Conservation (phyloP, 108 stramenopile species). For the Schizochytrium sp. region DNA sequence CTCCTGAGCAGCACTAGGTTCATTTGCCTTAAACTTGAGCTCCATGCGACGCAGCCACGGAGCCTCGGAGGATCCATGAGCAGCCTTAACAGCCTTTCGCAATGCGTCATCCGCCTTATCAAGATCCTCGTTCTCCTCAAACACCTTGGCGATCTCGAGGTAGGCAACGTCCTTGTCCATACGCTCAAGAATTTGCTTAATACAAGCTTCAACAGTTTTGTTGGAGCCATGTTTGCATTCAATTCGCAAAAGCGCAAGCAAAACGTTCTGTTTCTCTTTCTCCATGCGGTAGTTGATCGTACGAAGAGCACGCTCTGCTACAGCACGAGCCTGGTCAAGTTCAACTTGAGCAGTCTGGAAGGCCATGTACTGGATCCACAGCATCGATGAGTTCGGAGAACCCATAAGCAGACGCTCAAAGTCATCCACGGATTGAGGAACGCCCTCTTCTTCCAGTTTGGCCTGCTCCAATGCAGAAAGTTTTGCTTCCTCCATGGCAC, state of each 20-base stretch:
- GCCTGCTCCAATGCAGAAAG: slow-evolving; percentile 61
- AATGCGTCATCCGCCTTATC: slow-evolving; percentile 67
- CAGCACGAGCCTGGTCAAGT: slow-evolving; percentile 69
- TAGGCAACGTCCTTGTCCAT: slow-evolving; percentile 68
- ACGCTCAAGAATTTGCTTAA: slow-evolving; percentile 67
- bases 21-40: slow-evolving; percentile 24
- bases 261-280: slow-evolving; percentile 72
- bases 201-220: slow-evolving; percentile 60
- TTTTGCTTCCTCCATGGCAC: slow-evolving; percentile 49
- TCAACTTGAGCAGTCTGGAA: slow-evolving; percentile 72
- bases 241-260: slow-evolving; percentile 72
- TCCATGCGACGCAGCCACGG: slow-evolving; percentile 46
- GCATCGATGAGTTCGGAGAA: slow-evolving; percentile 70
- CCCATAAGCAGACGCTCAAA: slow-evolving; percentile 74
- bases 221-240: slow-evolving; percentile 74
- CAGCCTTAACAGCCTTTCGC: slow-evolving; percentile 53
- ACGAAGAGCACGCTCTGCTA: slow-evolving; percentile 70
- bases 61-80: neutral
- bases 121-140: slow-evolving; percentile 64
- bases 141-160: slow-evolving; percentile 68
- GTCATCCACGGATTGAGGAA: slow-evolving; percentile 69
- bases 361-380: slow-evolving; percentile 78
- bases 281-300: slow-evolving; percentile 74
- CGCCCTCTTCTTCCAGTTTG: slow-evolving; percentile 51
- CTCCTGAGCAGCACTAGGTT: neutral